Conservation (phyloP, 1,139 yeast genomes). For the Lodderomyces orthopsilosis region DNA sequence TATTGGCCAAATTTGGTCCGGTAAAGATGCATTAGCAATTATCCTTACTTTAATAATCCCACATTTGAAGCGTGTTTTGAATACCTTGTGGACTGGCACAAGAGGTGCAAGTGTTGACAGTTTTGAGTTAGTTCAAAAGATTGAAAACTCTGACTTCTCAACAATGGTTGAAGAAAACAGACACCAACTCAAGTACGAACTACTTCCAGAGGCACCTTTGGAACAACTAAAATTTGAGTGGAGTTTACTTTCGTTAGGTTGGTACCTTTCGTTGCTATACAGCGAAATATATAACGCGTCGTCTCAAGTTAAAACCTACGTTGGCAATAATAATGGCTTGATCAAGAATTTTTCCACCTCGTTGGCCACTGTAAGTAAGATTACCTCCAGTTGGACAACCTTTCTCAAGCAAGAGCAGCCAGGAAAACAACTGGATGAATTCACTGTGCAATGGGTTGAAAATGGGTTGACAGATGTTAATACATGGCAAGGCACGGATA, state of each 20-base stretch:
- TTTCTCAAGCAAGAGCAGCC: constrained; percentile 18
- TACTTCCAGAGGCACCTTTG: constrained; percentile 37
- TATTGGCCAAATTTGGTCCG: constrained; percentile 58
- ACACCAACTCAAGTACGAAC: constrained; percentile 30
- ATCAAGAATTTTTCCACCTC: constrained; percentile 40
- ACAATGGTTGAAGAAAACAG: constrained; percentile 19
- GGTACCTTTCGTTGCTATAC: constrained; percentile 75
- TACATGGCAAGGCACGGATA: constrained; percentile 64
- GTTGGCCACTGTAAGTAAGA: constrained; percentile 43
- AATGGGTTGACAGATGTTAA: constrained; percentile 32
- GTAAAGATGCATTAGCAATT: constrained; percentile 48
- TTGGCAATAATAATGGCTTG: constrained; percentile 13
- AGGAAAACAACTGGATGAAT: constrained; percentile 4
- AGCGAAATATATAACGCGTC: constrained; percentile 56
- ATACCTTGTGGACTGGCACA: constrained; percentile 33
- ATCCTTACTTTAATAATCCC: constrained; percentile 46
- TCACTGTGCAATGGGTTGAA: constrained; percentile 19
- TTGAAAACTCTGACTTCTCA: constrained; percentile 34
- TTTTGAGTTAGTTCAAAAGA: constrained; percentile 35
- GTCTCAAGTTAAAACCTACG: constrained; percentile 16
- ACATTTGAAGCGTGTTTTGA: constrained; percentile 30
- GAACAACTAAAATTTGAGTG: constrained; percentile 57
- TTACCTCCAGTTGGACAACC: constrained; percentile 42
- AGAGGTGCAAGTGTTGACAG: constrained; percentile 25
- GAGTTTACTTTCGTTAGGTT: constrained; percentile 65